Base-by-base conservation (phyloP, 192 early-diverging fungal genomes). In the Dissophora globulifera region DNA sequence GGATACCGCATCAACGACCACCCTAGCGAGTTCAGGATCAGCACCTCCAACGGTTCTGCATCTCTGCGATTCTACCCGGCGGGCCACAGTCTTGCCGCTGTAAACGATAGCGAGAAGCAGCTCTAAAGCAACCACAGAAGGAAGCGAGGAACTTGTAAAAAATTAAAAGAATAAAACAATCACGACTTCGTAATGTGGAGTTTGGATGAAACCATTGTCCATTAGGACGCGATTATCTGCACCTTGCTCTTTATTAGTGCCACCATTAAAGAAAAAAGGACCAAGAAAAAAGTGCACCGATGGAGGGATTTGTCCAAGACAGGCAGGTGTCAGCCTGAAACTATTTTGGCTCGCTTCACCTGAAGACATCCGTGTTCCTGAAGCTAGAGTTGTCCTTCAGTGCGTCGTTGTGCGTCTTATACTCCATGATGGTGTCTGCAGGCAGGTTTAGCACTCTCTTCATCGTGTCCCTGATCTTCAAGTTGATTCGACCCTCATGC, bases 381-480 rank as follows among this genome's bases (percentile, higher is more conserved):
- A 95, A 96, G 76, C 89, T 92, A 10, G 91, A 91, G 69, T 92
- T 93, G 71, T 95, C 93, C 69, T 89, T 90, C 51, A 96, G 75
- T 12, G 93, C 91, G 51, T 91, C 89, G 48, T 92, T 91, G 71
- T 98, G 95, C 13, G 92, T 92, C 84, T 98, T 98, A 82, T 98
- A 98, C 55, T 98, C 95, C 87, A 98, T 92, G 27, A 93, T 81
- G 49, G 92, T 93, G 40, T 95, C 93, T 8, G 85, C 53, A 10
- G 96, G 96, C 33, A 98, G 79, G 51, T 85, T 89, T 72, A 98
- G 78, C 10, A 94, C 86, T 31, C 84, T 69, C 71, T 95, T 96
- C 79, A 98, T 85, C 11, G 92, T 92, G 78, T 98, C 94, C 30
- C 92, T 91, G 42, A 98, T 98, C 56, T 89, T 90, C 47, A 91